Evolutionary conservation across 257 asterid species (phyloP).

Genomic region (Fraxinus excelsior): DNA sequence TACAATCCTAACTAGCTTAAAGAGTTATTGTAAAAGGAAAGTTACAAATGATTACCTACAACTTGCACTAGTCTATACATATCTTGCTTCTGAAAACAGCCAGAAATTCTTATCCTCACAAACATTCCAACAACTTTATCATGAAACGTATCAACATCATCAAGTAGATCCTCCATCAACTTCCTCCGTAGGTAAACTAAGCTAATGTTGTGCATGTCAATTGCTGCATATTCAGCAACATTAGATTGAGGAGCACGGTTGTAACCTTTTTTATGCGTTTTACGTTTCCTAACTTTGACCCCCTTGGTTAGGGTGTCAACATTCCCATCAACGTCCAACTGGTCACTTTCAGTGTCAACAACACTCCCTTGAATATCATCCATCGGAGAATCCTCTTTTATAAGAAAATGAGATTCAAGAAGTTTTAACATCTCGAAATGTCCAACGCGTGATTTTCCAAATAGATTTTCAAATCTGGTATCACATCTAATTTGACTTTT

Average conservation of each 20-base stretch:
- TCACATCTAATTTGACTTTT: conserved; percentile 95
- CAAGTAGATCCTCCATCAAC: conserved; percentile 96
- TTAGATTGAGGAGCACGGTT: conserved; percentile 72
- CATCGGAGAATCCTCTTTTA: conserved; percentile 68
- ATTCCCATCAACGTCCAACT: conserved; percentile 62
- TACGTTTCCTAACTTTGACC: conserved; percentile 73
- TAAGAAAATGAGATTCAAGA: conserved; percentile 86
- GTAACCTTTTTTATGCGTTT: conserved; percentile 64
- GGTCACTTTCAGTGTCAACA: conserved; percentile 84
- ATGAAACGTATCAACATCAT: conserved; percentile 68
- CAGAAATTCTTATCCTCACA: conserved; percentile 93
- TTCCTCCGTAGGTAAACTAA: conserved; percentile 83
- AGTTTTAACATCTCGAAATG: conserved; percentile 99
- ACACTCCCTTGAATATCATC: conserved; percentile 89
- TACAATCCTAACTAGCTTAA: conserved; percentile 16
- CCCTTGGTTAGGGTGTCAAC: conserved; percentile 54
- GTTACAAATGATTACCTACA: conserved; percentile 61
- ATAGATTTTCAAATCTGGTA: conserved; percentile 73
- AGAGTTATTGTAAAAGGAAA: conserved; percentile 9
- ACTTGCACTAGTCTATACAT: conserved; percentile 96
- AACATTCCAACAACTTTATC: conserved; percentile 85
- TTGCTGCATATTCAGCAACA: conserved; percentile 96
- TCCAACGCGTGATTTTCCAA: conserved; percentile 94
- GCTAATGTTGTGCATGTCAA: conserved; percentile 86
- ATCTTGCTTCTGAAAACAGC: conserved; percentile 88